These are phyloP conservation scores for Senecio squalidus DNA, from an alignment of 140 eudicot species.

Conservation along the genomic window DNA sequence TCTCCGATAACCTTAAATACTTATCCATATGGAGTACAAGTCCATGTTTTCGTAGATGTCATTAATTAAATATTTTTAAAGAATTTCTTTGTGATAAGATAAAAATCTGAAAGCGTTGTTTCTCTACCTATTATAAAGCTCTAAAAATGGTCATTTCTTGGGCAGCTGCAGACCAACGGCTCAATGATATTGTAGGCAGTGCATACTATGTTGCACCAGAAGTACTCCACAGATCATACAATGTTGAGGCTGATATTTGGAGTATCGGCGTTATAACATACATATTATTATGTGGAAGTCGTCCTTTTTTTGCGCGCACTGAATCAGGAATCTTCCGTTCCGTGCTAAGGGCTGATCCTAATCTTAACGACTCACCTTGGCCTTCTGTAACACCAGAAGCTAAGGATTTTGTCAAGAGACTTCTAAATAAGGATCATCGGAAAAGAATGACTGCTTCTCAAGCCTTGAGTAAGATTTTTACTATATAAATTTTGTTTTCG, in stretches of 20 bases:
- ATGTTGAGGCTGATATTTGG: constrained; percentile 79
- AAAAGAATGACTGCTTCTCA: constrained; percentile 88
- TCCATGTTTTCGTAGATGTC: too few relatives aligned
- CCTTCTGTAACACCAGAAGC: constrained; percentile 70
- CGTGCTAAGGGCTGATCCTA: constrained; percentile 76
- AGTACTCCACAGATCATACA: constrained; percentile 83
- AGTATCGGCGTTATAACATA: constrained; percentile 88
- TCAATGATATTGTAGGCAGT: constrained; percentile 84
- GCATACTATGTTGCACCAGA: constrained; percentile 94
- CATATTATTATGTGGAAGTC: constrained; percentile 77
- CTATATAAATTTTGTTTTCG: background rate
- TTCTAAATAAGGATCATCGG: constrained; percentile 76
- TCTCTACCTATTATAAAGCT: background rate
- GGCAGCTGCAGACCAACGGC: constrained; percentile 55
- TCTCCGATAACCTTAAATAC: too few relatives aligned
- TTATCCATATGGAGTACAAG: too few relatives aligned
- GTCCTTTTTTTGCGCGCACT: constrained; percentile 87
- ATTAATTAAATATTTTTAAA: too few relatives aligned
- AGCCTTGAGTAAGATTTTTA: constrained; percentile 56
- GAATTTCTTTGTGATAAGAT: too few relatives aligned
- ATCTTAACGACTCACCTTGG: constrained; percentile 81
- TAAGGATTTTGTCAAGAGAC: constrained; percentile 77
- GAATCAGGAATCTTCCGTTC: constrained; percentile 95
- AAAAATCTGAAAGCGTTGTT: background rate
- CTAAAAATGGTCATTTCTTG: background rate